Conservation (phyloP, 2,329 filamentous ascomycete genomes). For the Fusarium tuaranense region DNA sequence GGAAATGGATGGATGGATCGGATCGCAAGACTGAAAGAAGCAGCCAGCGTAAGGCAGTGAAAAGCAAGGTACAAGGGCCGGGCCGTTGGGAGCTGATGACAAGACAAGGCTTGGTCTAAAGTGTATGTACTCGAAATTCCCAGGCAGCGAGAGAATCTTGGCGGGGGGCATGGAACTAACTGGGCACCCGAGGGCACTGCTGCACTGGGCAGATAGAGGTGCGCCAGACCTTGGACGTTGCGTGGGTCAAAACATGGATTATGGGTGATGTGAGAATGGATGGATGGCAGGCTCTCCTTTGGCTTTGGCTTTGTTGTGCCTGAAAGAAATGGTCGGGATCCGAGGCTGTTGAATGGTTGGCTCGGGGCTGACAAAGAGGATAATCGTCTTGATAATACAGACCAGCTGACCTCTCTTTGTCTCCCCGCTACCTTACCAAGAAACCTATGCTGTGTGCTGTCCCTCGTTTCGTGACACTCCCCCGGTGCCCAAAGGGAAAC, state of each 20-base stretch:
- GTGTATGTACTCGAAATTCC: conserved; percentile 10
- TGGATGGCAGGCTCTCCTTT: background rate
- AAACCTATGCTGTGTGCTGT: conserved; percentile 5
- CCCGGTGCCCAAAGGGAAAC: background rate
- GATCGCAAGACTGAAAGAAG: background rate
- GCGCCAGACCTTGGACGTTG: background rate
- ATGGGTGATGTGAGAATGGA: conserved; percentile 11
- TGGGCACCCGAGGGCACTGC: conserved; percentile 2
- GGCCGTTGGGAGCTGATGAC: conserved; percentile 36
- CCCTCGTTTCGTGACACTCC: conserved; percentile 13
- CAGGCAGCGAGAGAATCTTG: conserved; percentile 28
- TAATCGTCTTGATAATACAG: conserved; percentile 5
- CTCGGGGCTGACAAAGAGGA: conserved; percentile 5
- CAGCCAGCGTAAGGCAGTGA: conserved; percentile 7
- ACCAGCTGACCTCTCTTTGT: conserved; percentile 30
- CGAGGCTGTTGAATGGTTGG: conserved; percentile 3
- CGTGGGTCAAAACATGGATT: conserved; percentile 16
- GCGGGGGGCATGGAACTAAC: conserved; percentile 7
- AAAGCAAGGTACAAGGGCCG: conserved; percentile 11
- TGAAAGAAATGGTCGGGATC: conserved; percentile 23
- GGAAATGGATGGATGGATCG: conserved; percentile 2
- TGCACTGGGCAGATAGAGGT: background rate
- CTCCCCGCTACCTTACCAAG: background rate
- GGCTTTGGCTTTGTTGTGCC: conserved; percentile 15
- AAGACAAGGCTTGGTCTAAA: conserved; percentile 18